Conservation (phyloP, 2,329 filamentous ascomycete genomes). For the Xenosphaeropsis pyriputrescens region DNA sequence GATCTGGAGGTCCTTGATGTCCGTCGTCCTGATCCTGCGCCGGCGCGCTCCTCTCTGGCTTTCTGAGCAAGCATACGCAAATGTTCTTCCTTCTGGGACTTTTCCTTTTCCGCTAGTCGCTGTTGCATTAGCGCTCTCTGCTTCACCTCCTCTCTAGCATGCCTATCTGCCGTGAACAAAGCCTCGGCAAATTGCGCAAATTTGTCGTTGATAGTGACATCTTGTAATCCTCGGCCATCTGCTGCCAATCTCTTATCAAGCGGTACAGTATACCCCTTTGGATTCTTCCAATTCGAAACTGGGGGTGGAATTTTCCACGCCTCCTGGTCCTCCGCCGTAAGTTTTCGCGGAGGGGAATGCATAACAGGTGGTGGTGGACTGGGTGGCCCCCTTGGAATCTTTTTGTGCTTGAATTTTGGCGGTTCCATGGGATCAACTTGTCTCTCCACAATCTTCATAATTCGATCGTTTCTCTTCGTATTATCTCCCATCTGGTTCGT, state of each 20-base stretch:
- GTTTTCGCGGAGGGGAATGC: constrained; percentile 85
- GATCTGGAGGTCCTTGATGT: constrained; percentile 21
- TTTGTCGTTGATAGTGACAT: constrained; percentile 95
- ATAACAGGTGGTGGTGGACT: constrained; percentile 88
- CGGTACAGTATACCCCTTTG: constrained; percentile 93
- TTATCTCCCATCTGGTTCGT: constrained; percentile 91
- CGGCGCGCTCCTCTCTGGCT: constrained; percentile 68
- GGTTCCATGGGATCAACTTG: constrained; percentile 94
- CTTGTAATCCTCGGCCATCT: constrained; percentile 81
- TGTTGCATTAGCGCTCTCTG: constrained; percentile 92
- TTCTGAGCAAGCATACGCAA: constrained; percentile 79
- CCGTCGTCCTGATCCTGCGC: constrained; percentile 30
- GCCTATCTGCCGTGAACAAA: constrained; percentile 83
- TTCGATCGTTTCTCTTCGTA: constrained; percentile 77
- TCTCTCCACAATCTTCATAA: constrained; percentile 95
- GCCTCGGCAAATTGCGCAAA: constrained; percentile 95
- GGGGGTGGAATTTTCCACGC: constrained; percentile 87
- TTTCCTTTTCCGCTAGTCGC: constrained; percentile 90
- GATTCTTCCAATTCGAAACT: constrained; percentile 98
- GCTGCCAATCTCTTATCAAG: constrained; percentile 91
- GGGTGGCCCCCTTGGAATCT: constrained; percentile 84
- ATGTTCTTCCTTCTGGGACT: constrained; percentile 84
- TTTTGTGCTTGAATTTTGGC: constrained; percentile 98
- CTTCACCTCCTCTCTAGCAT: constrained; percentile 89
- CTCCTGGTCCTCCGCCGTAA: constrained; percentile 94